phyloP scores from a whole-genome alignment of 1,139 yeast species.

The Scheffersomyces stambukii region DNA sequence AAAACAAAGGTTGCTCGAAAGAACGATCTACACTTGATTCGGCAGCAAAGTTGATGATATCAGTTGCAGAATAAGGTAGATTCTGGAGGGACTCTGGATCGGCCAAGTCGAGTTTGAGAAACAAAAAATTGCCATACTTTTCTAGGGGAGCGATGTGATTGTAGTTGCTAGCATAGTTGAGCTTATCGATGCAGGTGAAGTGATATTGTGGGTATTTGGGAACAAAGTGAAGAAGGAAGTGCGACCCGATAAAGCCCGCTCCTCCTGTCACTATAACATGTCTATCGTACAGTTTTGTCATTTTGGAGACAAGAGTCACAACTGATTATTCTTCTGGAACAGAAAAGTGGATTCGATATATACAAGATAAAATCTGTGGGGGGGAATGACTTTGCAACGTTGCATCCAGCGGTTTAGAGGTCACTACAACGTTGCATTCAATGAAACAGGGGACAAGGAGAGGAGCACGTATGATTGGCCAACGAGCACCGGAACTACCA shows the following conservation, averaged over 20 bases:
- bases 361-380: too few relatives aligned
- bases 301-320: slow-evolving; percentile 1
- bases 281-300: slow-evolving; percentile 12
- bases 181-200: slow-evolving; percentile 47
- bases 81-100: slow-evolving; percentile 7
- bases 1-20: slow-evolving; percentile 42
- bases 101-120: slow-evolving; percentile 36
- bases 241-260: slow-evolving; percentile 57
- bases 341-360: too few relatives aligned
- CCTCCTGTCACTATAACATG: slow-evolving; percentile 52
- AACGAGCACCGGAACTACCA: too few relatives aligned
- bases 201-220: slow-evolving; percentile 31
- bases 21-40: slow-evolving; percentile 57
- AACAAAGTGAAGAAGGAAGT: slow-evolving; percentile 41
- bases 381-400: too few relatives aligned
- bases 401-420: too few relatives aligned
- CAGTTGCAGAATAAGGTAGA: slow-evolving; percentile 19
- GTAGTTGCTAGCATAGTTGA: slow-evolving; percentile 31
- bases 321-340: too few relatives aligned
- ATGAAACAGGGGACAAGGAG: too few relatives aligned
- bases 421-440: too few relatives aligned
- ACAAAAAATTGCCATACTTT: slow-evolving; percentile 16
- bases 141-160: slow-evolving; percentile 11
- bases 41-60: slow-evolving; percentile 54
- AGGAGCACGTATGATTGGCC: too few relatives aligned